Percentiles rank a stretch among this genome's conserved stretches.
Conservation (phyloP, 306 rosid genomes). For the Quercus wislizeni region DNA sequence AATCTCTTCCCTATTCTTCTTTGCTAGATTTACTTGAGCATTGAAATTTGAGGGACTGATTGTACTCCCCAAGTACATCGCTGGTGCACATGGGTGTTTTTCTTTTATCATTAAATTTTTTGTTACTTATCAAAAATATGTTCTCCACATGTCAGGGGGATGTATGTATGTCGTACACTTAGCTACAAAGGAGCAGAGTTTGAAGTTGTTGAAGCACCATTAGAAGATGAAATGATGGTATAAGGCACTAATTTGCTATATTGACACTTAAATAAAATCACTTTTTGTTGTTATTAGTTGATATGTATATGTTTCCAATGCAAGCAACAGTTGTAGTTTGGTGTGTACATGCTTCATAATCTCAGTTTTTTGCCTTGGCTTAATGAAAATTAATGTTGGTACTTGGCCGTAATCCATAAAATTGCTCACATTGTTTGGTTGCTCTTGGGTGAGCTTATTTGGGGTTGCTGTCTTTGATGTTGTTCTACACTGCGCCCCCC, state of each 20-base stretch:
- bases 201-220: conserved; percentile 84
- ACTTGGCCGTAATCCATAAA: not conserved
- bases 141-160: conserved; percentile 66
- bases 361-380: not conserved
- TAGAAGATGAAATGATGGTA: conserved; percentile 97
- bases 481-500: not conserved
- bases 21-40: too few species aligned
- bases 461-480: not conserved
- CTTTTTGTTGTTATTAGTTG: not conserved
- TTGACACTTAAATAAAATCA: not conserved
- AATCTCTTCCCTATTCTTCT: too few species aligned
- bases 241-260: conserved; percentile 21
- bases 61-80: too few species aligned
- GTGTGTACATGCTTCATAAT: not conserved
- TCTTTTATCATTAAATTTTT: too few species aligned
- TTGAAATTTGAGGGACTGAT: too few species aligned
- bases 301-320: not conserved
- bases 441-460: not conserved
- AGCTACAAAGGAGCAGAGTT: conserved; percentile 91
- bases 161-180: conserved; percentile 95
- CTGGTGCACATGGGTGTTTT: too few species aligned
- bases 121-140: not conserved
- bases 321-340: not conserved
- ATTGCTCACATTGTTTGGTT: not conserved
- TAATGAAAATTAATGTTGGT: not conserved